Base-by-base conservation (phyloP, 2,329 filamentous ascomycete species). In the Fusarium pseudonygamai region DNA sequence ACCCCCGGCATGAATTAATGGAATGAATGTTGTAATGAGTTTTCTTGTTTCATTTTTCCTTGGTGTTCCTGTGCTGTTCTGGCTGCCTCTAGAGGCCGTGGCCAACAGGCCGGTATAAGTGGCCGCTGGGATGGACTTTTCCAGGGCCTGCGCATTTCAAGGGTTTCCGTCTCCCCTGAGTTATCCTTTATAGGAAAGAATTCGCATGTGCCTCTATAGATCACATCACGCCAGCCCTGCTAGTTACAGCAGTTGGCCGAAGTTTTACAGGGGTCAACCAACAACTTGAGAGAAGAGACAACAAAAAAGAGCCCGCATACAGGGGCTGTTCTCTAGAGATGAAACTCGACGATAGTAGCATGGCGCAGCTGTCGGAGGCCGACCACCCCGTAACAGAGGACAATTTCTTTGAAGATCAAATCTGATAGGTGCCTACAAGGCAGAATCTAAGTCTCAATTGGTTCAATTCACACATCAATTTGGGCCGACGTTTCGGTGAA, bases 1-100 rank as follows among this genome's bases (percentile, higher is more conserved):
- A 74, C 72, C 72, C 71, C 72, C 53, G 42, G 57, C 57, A 72
- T 55, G 39, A 53, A 57, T 59, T 11, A 58, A 66, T 65, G 43
- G 40, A 67, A 45, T 60, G 20, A 43, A 11, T 12, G 4, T 26
- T 26, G n/a, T n/a, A n/a, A n/a, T n/a, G n/a, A n/a, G n/a, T n/a
- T n/a, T n/a, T n/a, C n/a, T n/a, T n/a, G n/a, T n/a, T n/a, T n/a
- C n/a, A n/a, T n/a, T n/a, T n/a, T n/a, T n/a, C n/a, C n/a, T n/a
- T n/a, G n/a, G n/a, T n/a, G n/a, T n/a, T n/a, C n/a, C n/a, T n/a
- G 3, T 30, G 20, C 22, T 58, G 49, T 49, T 39, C n/a, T 37
- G 64, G 64, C 49, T 64, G 60, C 72, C 61, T 67, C 50, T n/a
- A 1, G 5, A 9, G 22, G 55, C 49, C 24, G 12, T 28, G 24